Conservation (phyloP, 2,329 filamentous ascomycete species). For the Scedosporium aurantiacum region DNA sequence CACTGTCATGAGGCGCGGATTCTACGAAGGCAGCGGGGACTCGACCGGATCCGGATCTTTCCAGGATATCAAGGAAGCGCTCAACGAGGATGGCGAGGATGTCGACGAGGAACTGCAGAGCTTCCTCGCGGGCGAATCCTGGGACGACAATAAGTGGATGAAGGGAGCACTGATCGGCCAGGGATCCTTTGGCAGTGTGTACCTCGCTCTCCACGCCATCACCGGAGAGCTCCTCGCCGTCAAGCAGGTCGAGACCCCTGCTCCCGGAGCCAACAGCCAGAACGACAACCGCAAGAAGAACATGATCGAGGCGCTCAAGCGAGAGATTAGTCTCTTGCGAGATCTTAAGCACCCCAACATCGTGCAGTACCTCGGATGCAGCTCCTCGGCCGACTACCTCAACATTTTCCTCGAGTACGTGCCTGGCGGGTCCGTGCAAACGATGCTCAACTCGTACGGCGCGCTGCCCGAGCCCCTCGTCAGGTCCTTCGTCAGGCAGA, state of each 20-base stretch:
- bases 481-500: conserved; percentile 93
- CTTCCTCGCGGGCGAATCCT: conserved; percentile 85
- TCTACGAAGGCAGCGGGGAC: conserved; percentile 71
- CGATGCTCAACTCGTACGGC: conserved; percentile 97
- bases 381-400: conserved; percentile 78
- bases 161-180: conserved; percentile 95
- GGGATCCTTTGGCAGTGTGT: conserved; percentile 93
- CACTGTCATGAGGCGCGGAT: conserved; percentile 55
- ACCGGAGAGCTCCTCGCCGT: conserved; percentile 96
- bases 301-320: conserved; percentile 96
- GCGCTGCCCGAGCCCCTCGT: conserved; percentile 88
- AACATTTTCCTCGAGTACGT: conserved; percentile 99
- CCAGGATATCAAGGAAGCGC: conserved; percentile 72
- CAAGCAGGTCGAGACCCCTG: conserved; percentile 91
- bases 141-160: conserved; percentile 98
- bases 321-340: conserved; percentile 86
- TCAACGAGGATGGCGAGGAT: conserved; percentile 86
- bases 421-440: conserved; percentile 90
- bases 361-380: conserved; percentile 93
- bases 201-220: conserved; percentile 85
- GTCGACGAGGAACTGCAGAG: conserved; percentile 80
- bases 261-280: conserved; percentile 63
- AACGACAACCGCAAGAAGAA: conserved; percentile 87
- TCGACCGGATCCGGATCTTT: conserved; percentile 58
- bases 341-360: conserved; percentile 95